phyloP scores from a whole-genome alignment of 768 basidiomycete genomes.

The Ephemerocybe angulata region DNA sequence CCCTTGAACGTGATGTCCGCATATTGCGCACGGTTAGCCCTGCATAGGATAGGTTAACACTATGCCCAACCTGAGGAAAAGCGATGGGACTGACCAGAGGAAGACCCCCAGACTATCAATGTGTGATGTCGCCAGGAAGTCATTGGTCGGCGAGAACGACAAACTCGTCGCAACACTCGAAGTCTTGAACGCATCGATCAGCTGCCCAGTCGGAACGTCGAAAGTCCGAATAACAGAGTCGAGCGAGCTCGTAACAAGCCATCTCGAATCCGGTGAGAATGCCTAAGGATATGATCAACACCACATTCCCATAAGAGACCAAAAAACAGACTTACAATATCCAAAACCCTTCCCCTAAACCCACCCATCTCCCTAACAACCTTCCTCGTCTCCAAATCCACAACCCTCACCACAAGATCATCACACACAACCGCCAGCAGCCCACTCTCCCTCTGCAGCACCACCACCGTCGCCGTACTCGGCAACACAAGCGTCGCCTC shows the following conservation, averaged over 20 bases:
- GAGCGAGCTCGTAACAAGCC: slow-evolving; percentile 84
- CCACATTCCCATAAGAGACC: slow-evolving; percentile 5
- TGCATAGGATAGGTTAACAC: slow-evolving; percentile 26
- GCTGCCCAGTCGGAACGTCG: slow-evolving; percentile 87
- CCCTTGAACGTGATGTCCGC: slow-evolving; percentile 77
- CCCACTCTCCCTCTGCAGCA: slow-evolving; percentile 80
- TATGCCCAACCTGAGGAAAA: background rate
- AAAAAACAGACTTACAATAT: slow-evolving; percentile 56
- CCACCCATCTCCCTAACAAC: slow-evolving; percentile 88
- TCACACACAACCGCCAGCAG: slow-evolving; percentile 82
- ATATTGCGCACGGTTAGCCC: slow-evolving; percentile 97
- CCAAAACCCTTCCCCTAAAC: slow-evolving; percentile 80
- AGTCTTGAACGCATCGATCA: slow-evolving; percentile 91
- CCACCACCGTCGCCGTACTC: slow-evolving; percentile 65
- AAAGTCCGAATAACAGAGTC: slow-evolving; percentile 94
- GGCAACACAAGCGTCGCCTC: slow-evolving; percentile 65
- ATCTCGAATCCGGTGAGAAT: slow-evolving; percentile 93
- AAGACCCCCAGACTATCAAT: slow-evolving; percentile 92
- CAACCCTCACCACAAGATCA: slow-evolving; percentile 76
- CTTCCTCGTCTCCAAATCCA: slow-evolving; percentile 88
- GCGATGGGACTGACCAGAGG: slow-evolving; percentile 62
- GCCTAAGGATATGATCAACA: slow-evolving; percentile 44
- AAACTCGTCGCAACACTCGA: slow-evolving; percentile 85
- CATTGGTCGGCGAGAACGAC: slow-evolving; percentile 90
- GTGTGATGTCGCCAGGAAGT: slow-evolving; percentile 94